Evolutionary conservation across 2,329 filamentous ascomycete genomes (phyloP), one percentile per base, ranked within the genome.

Genomic region (Lachnellula cervina): DNA sequence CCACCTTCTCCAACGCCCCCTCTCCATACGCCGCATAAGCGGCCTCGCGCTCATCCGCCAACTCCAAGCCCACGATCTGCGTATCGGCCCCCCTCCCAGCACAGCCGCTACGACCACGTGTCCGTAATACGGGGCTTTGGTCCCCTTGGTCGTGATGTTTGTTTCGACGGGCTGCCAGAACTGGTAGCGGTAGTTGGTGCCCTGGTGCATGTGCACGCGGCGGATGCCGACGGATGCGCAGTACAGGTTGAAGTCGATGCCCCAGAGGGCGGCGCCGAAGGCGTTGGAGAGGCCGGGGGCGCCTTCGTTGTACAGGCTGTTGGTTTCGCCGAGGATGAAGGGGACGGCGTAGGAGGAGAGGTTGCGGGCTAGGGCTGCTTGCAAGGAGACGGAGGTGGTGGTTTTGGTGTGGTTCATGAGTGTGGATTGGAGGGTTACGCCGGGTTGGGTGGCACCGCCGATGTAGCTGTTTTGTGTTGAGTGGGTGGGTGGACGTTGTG

Each of bases 201-300:
- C 83, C 72, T 80, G 78, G 68, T 87, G 84, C 80, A 86, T 82
- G 65, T 86, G 81, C 2, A 82, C 75, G 19, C 83, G 77, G 45
- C 72, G 71, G 69, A 87, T 79, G 16, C 78, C 79, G 2, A 76
- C 75, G 0, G 77, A 72, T 1, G 83, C 83, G 52, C 76, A 76
- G 65, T 79, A 81, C 5, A 86, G 72, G 60, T 79, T 80, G 71
- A 84, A 86, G 68, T 87, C 83, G 13, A 86, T 64, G 23, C 75
- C 80, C 83, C 83, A 87, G 17, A 87, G 78, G 9, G 83, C 82
- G 9, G 83, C 83, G 37, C 83, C 84, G 66, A 87, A 87, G 0
- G 80, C 75, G 70, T 87, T 83, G 40, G 81, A 84, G 17, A 87
- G 72, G 0, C 83, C 82, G 0, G 82, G 80, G 5, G 76, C 75